These are phyloP conservation scores for Zymoseptoria crescenta DNA, from an alignment of 2,329 filamentous ascomycete species.

Conservation along the genomic window DNA sequence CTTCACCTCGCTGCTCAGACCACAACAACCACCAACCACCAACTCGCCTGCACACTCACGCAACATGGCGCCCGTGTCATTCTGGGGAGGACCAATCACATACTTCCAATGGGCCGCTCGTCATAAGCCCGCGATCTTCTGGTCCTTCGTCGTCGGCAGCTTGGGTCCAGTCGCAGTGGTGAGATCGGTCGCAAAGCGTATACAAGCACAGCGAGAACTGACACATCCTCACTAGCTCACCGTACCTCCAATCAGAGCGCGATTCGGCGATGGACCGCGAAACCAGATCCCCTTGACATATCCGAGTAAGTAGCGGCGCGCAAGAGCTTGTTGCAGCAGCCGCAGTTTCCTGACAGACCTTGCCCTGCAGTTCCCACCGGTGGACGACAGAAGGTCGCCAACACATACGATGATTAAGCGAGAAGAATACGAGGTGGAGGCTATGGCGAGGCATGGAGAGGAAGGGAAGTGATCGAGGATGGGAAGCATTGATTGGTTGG, in stretches of 20 bases:
- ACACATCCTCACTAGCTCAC: conserved; percentile 33
- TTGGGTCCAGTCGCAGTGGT: conserved; percentile 53
- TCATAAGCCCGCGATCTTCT: conserved; percentile 88
- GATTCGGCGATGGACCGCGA: conserved; percentile 66
- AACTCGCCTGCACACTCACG: conserved; percentile 12
- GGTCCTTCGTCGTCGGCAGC: conserved; percentile 66
- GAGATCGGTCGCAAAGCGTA: conserved; percentile 1
- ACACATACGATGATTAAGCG: conserved; percentile 39
- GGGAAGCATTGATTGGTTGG: not conserved
- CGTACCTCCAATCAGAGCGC: conserved; percentile 65
- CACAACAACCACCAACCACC: not conserved
- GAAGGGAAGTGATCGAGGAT: not conserved
- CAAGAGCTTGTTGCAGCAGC: not conserved
- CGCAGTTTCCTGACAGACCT: not conserved
- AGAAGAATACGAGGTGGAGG: not conserved
- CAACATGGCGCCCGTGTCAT: conserved; percentile 63
- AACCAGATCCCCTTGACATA: conserved; percentile 78
- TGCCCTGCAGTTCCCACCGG: conserved; percentile 38
- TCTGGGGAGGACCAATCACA: conserved; percentile 75
- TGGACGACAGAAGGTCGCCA: conserved; percentile 34
- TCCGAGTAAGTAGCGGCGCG: conserved; percentile 62
- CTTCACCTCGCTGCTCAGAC: conserved; percentile 9
- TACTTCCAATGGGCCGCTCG: conserved; percentile 84
- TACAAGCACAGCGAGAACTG: not conserved
- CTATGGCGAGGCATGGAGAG: not conserved